Evolutionary conservation across 2,329 filamentous ascomycete species (phyloP).

Genomic region (Aureobasidium sp.): DNA sequence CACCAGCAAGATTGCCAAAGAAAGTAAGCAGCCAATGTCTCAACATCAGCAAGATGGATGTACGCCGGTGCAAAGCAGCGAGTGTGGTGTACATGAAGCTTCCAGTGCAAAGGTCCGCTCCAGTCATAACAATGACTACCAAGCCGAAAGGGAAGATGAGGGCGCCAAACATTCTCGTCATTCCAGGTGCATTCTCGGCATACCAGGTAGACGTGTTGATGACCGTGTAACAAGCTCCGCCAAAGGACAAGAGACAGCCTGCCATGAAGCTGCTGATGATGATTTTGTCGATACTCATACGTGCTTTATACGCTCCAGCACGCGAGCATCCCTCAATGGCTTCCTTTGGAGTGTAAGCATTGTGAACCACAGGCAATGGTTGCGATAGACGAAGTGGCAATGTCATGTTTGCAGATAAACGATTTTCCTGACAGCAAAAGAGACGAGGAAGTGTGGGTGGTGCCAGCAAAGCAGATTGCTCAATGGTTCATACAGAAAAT

Average conservation of each 20-base stretch:
- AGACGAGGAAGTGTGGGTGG: not conserved
- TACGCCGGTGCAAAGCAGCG: constrained; percentile 38
- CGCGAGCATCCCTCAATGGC: constrained; percentile 46
- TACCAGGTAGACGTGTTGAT: constrained; percentile 28
- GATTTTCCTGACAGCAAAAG: no score
- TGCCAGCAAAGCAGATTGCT: not conserved
- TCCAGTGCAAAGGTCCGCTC: constrained; percentile 30
- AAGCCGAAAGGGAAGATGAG: constrained; percentile 31
- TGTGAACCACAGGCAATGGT: not conserved
- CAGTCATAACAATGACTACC: constrained; percentile 29
- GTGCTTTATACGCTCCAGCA: constrained; percentile 45
- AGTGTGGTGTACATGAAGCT: constrained; percentile 37
- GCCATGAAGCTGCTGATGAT: constrained; percentile 48
- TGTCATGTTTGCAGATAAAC: not conserved
- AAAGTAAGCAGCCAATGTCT: constrained; percentile 27
- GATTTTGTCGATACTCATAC: constrained; percentile 48
- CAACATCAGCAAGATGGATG: constrained; percentile 23
- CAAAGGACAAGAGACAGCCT: constrained; percentile 47
- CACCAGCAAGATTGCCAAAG: constrained; percentile 29
- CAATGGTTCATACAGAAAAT: no score
- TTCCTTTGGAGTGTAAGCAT: constrained; percentile 25
- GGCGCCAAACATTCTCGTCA: constrained; percentile 30
- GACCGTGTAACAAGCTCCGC: constrained; percentile 28
- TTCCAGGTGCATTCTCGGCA: constrained; percentile 28
- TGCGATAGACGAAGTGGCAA: not conserved